Evolutionary conservation across 2,329 filamentous ascomycete genomes (phyloP).

Genomic region (Ascomycota sp.): DNA sequence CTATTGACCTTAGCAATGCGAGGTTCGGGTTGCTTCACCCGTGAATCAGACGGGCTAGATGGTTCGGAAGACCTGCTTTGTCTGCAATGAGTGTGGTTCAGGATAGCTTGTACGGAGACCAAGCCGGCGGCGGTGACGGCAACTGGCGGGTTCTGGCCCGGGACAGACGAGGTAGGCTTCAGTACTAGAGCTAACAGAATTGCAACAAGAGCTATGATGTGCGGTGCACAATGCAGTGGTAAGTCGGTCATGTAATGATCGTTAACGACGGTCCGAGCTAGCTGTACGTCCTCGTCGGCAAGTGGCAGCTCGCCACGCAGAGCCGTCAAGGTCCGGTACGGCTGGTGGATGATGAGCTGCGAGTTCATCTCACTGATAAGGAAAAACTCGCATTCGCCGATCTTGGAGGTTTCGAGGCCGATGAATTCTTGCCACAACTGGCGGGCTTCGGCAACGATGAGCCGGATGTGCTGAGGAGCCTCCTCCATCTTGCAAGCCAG

Average conservation of each 20-base stretch:
- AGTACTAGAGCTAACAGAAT: constrained; percentile 72
- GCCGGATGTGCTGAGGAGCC: constrained; percentile 82
- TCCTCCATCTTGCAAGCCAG: constrained; percentile 97
- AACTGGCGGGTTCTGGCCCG: constrained; percentile 10
- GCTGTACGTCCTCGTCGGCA: constrained; percentile 54
- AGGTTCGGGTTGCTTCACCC: constrained; percentile 30
- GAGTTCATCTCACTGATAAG: constrained; percentile 82
- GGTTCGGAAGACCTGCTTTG: background rate
- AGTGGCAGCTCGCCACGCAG: constrained; percentile 51
- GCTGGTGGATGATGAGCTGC: constrained; percentile 77
- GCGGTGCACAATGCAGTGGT: constrained; percentile 69
- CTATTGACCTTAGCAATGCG: constrained; percentile 44
- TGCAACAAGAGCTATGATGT: constrained; percentile 70
- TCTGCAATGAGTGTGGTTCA: constrained; percentile 14
- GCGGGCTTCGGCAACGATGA: constrained; percentile 72
- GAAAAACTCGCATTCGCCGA: constrained; percentile 87
- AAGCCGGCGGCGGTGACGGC: constrained; percentile 19
- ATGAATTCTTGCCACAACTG: constrained; percentile 68
- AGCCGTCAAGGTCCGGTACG: constrained; percentile 61
- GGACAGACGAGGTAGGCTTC: constrained; percentile 28
- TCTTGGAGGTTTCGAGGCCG: constrained; percentile 55
- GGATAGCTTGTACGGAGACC: constrained; percentile 26
- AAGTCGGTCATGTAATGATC: constrained; percentile 85
- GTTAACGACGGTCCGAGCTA: constrained; percentile 72
- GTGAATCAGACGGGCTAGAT: constrained; percentile 10